These are phyloP conservation scores for Cladophialophora psammophila DNA, from an alignment of 2,329 filamentous ascomycete species.

Conservation along the genomic window DNA sequence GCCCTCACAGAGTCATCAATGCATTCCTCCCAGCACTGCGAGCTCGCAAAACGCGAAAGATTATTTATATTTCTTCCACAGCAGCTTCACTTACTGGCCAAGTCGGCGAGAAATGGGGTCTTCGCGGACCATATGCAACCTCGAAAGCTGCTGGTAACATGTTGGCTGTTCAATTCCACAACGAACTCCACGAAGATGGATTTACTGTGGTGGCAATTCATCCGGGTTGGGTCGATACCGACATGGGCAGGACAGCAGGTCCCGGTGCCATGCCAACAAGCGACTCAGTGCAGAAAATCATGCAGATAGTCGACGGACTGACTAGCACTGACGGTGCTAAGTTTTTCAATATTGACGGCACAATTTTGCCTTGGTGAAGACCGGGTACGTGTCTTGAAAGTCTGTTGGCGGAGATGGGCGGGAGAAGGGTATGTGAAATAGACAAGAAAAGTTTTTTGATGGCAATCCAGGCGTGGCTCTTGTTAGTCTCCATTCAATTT, in stretches of 20 bases:
- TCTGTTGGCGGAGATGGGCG: neutral
- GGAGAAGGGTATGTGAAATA: neutral
- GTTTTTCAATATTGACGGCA: conserved; percentile 29
- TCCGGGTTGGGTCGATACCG: conserved; percentile 24
- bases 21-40: conserved; percentile 19
- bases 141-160: conserved; percentile 30
- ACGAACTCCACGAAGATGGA: conserved; percentile 24
- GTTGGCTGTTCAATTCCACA: conserved; percentile 27
- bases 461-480: neutral
- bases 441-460: neutral
- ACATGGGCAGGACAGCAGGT: conserved; percentile 22
- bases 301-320: conserved; percentile 21
- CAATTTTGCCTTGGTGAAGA: conserved; percentile 22
- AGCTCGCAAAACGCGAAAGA: conserved; percentile 14
- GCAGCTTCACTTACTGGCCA: conserved; percentile 23
- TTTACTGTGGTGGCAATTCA: conserved; percentile 24
- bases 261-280: conserved; percentile 16
- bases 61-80: conserved; percentile 24
- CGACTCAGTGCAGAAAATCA: conserved; percentile 24
- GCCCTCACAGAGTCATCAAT: conserved; percentile 53
- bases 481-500: neutral
- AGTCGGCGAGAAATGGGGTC: conserved; percentile 17
- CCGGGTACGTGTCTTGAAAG: neutral
- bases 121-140: conserved; percentile 20
- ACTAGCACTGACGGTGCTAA: conserved; percentile 15